A percentile compares a stretch with the other conserved stretches of the same genome.
phyloP scores from a whole-genome alignment of 208 protist genomes.

The Trichomonas vaginalis region DNA sequence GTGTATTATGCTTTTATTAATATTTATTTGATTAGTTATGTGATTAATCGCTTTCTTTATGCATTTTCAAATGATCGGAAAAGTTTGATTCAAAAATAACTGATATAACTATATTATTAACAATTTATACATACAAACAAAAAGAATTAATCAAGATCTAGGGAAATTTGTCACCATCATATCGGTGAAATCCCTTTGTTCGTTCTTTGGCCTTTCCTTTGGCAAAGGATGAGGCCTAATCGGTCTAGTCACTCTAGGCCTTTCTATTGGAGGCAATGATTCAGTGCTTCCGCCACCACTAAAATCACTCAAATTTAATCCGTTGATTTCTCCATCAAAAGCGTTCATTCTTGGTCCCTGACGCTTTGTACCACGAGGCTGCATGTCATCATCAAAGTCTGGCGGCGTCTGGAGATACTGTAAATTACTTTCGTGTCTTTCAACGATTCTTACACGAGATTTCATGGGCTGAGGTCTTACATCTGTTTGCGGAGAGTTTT shows the following conservation, averaged over 20 bases:
- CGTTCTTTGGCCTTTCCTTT: not conserved
- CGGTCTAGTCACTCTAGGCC: not conserved
- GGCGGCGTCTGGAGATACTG: not conserved
- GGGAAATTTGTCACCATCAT: not conserved
- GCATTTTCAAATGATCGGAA: no score
- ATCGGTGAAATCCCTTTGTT: not conserved
- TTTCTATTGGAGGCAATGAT: not conserved
- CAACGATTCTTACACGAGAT: not conserved
- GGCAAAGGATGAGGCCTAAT: not conserved
- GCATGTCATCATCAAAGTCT: not conserved
- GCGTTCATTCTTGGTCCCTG: not conserved
- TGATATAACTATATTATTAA: no score
- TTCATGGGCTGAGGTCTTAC: not conserved
- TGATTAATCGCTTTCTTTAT: no score
- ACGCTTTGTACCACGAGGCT: no score
- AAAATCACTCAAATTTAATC: not conserved
- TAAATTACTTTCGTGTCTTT: not conserved
- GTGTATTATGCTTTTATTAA: no score
- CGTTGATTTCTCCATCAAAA: not conserved
- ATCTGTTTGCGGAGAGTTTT: not conserved
- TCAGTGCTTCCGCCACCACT: not conserved
- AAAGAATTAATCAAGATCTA: not conserved
- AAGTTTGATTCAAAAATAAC: no score
- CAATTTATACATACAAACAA: not conserved
- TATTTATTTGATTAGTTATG: no score